phyloP scores from a whole-genome alignment of 495 filamentous ascomycete species.

The Aspergillus coremiiformis region DNA sequence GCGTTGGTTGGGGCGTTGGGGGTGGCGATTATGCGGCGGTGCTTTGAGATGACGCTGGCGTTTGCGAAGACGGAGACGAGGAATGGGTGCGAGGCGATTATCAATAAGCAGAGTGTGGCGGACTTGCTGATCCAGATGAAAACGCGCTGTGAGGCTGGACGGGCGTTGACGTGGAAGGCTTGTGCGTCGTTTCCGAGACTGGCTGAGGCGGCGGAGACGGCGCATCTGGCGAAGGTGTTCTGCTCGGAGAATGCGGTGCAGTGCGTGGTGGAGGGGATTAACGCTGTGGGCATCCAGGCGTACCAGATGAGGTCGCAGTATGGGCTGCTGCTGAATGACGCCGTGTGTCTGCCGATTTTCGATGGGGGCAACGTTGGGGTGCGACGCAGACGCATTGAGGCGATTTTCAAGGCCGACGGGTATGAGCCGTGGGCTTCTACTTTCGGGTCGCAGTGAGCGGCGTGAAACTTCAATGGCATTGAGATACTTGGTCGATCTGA shows the following conservation, averaged over 20 bases:
- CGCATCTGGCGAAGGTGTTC: constrained; percentile 7
- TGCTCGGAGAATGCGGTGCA: constrained; percentile 2
- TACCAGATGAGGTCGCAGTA: neutral
- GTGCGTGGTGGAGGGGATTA: neutral
- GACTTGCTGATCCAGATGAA: constrained; percentile 13
- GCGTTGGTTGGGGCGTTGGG: constrained; percentile 13
- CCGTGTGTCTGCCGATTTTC: neutral
- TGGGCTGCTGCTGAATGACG: neutral
- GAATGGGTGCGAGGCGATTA: constrained; percentile 7
- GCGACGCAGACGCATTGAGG: neutral
- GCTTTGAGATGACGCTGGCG: constrained; percentile 8
- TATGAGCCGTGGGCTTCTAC: neutral
- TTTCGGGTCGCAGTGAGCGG: too few species aligned
- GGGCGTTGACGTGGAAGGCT: constrained; percentile 11
- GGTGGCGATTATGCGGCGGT: constrained; percentile 6
- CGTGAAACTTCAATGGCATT: too few species aligned
- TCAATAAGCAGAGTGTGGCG: constrained; percentile 10
- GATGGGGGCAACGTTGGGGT: neutral
- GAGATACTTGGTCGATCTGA: too few species aligned
- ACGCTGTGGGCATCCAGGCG: neutral
- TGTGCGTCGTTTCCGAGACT: neutral
- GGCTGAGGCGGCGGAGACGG: constrained; percentile 6
- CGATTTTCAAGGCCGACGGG: neutral
- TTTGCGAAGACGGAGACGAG: constrained; percentile 3
- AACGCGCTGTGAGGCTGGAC: constrained; percentile 8